Evolutionary conservation across 352 stramenopile species (phyloP), one percentile per base, ranked within the genome.

Genomic region (Globisporangium canariense): DNA sequence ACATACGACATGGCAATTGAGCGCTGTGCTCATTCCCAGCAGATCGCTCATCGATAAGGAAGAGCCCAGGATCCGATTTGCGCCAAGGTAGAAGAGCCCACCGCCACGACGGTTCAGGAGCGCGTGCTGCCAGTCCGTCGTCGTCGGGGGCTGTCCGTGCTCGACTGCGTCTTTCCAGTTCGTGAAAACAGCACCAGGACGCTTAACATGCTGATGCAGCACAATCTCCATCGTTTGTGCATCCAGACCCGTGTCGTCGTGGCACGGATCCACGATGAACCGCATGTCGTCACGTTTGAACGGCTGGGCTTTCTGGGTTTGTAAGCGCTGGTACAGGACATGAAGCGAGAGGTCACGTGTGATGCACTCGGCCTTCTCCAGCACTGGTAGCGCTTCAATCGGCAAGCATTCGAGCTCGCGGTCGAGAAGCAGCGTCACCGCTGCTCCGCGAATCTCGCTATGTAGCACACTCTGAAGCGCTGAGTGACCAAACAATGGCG

Each of bases 301-400:
- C 4, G 77, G 73, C 49, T 84, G 74, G n/a, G 73, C 70, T 64
- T 88, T 90, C 38, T 83, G 63, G 16, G 72, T 66, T 28, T 73
- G 60, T 8, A 89, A 53, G 0, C 86, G 70, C 25, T 88, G 78
- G 40, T 83, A 68, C 4, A 91, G 62, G 45, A 91, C 75, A 47
- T 94, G 83, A 56, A 93, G 75, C 3, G 83, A 91, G 50, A 92
- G 81, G 16, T 94, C 86, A 1, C 83, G 77, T 3, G 78, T 65
- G 22, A 90, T 85, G 0, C 71, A 76, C 13, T 89, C 81, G 0
- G 74, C 78, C 11, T 74, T 66, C 13, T 81, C 73, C 3, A 90
- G 58, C 11, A 62, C 64, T 3, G 77, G 68, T 9, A 91, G 25
- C 10, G 78, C 73, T 57, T 90, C 83, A 7, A 92, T 66, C 0